Evolutionary conservation across 345 rosid species (phyloP).

Genomic region (Pseudoturritis turrita): DNA sequence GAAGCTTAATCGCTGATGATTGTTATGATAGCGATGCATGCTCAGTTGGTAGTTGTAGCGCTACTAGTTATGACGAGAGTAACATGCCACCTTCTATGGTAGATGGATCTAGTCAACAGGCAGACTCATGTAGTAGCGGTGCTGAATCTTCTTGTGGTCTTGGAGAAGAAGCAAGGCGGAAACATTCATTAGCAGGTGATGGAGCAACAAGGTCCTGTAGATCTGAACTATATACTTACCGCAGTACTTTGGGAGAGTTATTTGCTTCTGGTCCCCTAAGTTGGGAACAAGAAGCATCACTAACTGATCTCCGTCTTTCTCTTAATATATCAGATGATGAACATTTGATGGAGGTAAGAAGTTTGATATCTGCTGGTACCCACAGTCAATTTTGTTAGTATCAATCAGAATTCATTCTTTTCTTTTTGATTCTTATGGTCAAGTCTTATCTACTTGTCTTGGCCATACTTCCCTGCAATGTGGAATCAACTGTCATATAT

Average conservation of each 20-base stretch:
- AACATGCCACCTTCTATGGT: conserved; percentile 25
- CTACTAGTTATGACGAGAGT: conserved; percentile 26
- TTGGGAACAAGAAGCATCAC: conserved; percentile 84
- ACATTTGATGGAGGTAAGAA: conserved; percentile 72
- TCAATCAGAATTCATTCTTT: conserved; percentile 22
- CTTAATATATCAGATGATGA: conserved; percentile 87
- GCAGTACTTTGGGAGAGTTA: conserved; percentile 53
- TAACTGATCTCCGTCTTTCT: conserved; percentile 73
- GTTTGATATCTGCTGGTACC: conserved; percentile 56
- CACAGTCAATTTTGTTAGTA: conserved; percentile 41
- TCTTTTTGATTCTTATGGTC: conserved; percentile 18
- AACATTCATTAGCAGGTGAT: conserved; percentile 31
- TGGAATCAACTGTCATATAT: conserved; percentile 30
- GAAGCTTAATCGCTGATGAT: conserved; percentile 27
- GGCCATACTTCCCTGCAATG: conserved; percentile 26
- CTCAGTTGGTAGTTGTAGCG: conserved; percentile 81
- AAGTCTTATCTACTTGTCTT: conserved; percentile 24
- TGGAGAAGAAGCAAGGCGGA: conserved; percentile 24
- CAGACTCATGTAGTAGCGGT: conserved; percentile 42
- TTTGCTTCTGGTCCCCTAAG: conserved; percentile 75
- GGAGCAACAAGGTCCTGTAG: conserved; percentile 51
- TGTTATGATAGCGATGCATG: conserved; percentile 42
- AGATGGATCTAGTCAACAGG: conserved; percentile 31
- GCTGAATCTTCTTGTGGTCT: conserved; percentile 41
- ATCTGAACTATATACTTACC: conserved; percentile 64